Evolutionary conservation across 2,329 filamentous ascomycete genomes (phyloP), one percentile per base, ranked within the genome.

Genomic region (Trichoderma endophyticum): DNA sequence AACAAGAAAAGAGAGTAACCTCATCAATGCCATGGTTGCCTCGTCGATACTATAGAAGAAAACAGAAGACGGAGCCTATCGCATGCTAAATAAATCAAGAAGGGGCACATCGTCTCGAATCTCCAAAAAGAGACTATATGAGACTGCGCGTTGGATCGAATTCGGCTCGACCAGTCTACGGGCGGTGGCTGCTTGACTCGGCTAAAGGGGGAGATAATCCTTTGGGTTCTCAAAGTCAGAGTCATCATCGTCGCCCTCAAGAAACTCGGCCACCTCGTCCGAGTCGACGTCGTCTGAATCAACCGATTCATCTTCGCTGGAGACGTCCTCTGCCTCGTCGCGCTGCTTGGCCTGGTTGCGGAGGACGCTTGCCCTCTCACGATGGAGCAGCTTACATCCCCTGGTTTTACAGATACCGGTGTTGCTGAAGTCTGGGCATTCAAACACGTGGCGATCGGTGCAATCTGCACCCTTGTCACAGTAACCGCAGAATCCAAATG

Each of bases 401-500:
- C 91, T 90, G 80, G 88, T 90, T 80, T 90, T 90, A 88, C 96
- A 99, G 74, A 86, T 85, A 77, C 95, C 95, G 73, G 89, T 93
- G 83, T 97, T 97, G 87, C 93, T 93, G 85, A 97, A 98, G 81
- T 97, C 93, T 74, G 96, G 95, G 82, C 96, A 98, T 82, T 98
- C 95, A 83, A 92, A 92, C 72, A 95, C 92, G 84, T 99, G 96
- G 73, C 94, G 92, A 75, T 96, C 90, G 73, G 89, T 83, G 82
- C 96, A 98, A 70, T 86, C 83, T 71, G 88, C 87, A 73, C 95
- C 96, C 80, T 92, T 93, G 73, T 92, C 91, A 84, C 96, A 98
- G 82, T 94, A 98, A 68, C 96, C 95, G 78, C 95, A 88, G 69
- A 90, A 89, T 32, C 93, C 95, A 84, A 99, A 98, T 24, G 89